Evolutionary conservation across 1,284 basidiomycete species (phyloP), one percentile per base, ranked within the genome.

Genomic region (Clitocybe nebularis): DNA sequence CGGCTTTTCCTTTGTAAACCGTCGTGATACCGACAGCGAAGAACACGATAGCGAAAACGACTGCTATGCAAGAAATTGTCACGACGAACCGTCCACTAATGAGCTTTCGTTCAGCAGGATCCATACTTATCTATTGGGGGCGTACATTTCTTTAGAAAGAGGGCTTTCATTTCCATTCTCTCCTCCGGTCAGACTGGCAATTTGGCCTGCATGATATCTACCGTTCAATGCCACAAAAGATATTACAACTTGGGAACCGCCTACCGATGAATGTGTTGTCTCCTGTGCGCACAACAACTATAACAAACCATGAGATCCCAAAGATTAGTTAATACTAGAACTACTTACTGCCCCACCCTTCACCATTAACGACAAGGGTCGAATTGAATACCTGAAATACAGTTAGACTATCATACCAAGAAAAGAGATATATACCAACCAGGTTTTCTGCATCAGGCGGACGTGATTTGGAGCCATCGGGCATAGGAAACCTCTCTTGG

Each of bases 361-460:
- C 80, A 13, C 81, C 81, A 51, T 81, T 83, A 39, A 84, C 77
- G 4, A 83, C 61, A 16, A 83, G 63, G 3, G 81, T 83, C 4
- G 80, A 82, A 53, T 83, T 83, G 62, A 84, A 84, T 8, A 74
- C 69, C 79, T 81, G 37, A 20, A 7, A n/a, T n/a, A 20, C 21
- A 26, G 8, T 14, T 40, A 19, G 26, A 24, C 40, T 13, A 11
- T 29, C 9, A 10, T 20, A n/a, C 8, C 3, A 29, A 36, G 22
- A 37, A 21, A 29, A 25, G 11, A 14, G 16, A 4, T 3, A 11
- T 20, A 9, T 16, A 50, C 64, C 34, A 52, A 81, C 77, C 58
- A 84, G 48, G 49, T 84, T 84, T 49, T 81, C 75, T 1, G 81
- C 81, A 53, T 84, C 80, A 3, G 79, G 77, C 1, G 77, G 70